Conservation (phyloP, 306 rosid species). For the Pueraria montana region DNA sequence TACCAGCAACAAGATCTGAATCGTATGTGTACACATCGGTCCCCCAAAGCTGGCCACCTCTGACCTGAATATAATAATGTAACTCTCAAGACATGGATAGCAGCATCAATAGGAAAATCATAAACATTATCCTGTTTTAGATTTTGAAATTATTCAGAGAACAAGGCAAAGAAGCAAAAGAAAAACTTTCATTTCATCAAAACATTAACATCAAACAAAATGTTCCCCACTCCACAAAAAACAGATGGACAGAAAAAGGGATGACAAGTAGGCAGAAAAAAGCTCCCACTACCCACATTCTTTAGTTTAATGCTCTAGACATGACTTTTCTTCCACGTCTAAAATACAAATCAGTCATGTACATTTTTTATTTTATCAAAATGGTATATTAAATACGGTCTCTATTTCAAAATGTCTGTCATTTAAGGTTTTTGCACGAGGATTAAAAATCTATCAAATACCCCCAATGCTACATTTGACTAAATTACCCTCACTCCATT, state of each 20-base stretch:
- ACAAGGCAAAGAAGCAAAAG: slow-evolving; percentile 9
- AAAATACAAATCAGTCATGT: slow-evolving; percentile 18
- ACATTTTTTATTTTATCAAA: slow-evolving; percentile 26
- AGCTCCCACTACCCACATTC: background rate
- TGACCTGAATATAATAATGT: slow-evolving; percentile 72
- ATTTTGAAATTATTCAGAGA: background rate
- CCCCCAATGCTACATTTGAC: background rate
- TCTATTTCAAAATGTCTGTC: background rate
- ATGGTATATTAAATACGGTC: background rate
- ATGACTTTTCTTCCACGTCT: slow-evolving; percentile 24
- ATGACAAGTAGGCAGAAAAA: slow-evolving; percentile 2
- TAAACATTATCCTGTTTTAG: slow-evolving; percentile 6
- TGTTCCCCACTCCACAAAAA: background rate
- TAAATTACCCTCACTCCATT: no score
- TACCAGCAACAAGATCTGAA: slow-evolving; percentile 98
- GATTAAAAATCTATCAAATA: background rate
- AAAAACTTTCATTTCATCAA: slow-evolving; percentile 25
- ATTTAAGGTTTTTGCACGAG: background rate
- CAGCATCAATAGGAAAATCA: slow-evolving; percentile 15
- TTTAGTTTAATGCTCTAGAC: slow-evolving; percentile 27
- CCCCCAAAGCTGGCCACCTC: slow-evolving; percentile 99
- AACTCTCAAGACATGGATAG: slow-evolving; percentile 44
- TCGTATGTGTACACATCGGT: slow-evolving; percentile 96
- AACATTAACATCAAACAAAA: slow-evolving; percentile 35
- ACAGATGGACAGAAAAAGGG: slow-evolving; percentile 12